These are phyloP conservation scores for Eimeria necatrix DNA, from an alignment of 169 alveolate species.

Conservation along the genomic window DNA sequence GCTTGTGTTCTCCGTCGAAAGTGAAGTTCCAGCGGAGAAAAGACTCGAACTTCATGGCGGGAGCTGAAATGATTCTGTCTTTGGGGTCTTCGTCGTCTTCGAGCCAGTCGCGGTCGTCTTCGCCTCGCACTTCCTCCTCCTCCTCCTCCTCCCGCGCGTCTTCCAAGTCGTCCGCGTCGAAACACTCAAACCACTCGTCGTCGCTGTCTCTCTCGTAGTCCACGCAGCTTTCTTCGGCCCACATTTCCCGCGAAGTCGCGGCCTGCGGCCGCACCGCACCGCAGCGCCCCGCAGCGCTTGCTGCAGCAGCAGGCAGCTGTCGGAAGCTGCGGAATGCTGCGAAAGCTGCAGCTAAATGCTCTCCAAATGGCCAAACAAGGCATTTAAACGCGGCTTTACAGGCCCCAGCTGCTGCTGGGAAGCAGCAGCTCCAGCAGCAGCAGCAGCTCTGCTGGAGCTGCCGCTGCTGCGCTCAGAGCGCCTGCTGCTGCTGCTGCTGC, in stretches of 20 bases:
- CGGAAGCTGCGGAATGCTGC: too few species aligned
- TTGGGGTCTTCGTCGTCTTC: constrained; percentile 70
- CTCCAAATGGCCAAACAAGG: too few species aligned
- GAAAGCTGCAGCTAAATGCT: too few species aligned
- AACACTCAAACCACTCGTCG: constrained; percentile 74
- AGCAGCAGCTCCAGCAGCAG: too few species aligned
- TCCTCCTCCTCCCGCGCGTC: constrained; percentile 74
- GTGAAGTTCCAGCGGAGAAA: constrained; percentile 47
- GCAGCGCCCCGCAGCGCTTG: too few species aligned
- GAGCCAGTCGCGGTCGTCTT: constrained; percentile 69
- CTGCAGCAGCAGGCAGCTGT: too few species aligned
- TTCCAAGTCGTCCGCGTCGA: constrained; percentile 71
- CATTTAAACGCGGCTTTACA: too few species aligned
- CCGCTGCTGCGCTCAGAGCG: too few species aligned
- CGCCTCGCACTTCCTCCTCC: constrained; percentile 66
- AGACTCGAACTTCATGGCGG: constrained; percentile 54
- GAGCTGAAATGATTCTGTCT: background rate
- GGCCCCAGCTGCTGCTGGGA: too few species aligned
- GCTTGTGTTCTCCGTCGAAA: constrained; percentile 71
- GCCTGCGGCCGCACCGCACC: background rate
- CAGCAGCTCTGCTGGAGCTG: too few species aligned
- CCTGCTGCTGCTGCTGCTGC: too few species aligned
- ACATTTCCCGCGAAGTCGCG: constrained; percentile 58
- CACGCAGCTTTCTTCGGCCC: constrained; percentile 71
- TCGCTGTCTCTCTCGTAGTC: constrained; percentile 77